Evolutionary conservation across 768 basidiomycete species (phyloP).

Genomic region (Kondoa subrosea): DNA sequence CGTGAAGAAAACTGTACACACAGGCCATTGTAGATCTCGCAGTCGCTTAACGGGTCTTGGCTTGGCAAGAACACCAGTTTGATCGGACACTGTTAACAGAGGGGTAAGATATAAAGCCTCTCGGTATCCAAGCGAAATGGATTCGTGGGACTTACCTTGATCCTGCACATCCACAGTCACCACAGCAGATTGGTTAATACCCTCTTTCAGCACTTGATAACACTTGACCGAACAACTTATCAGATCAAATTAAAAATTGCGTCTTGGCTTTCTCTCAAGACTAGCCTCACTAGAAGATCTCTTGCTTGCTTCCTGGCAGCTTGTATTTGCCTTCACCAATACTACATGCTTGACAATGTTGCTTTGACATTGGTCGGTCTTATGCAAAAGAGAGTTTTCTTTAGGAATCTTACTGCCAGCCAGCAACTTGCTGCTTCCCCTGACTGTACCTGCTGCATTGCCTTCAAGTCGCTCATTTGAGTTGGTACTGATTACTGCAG

Average conservation of each 20-base stretch:
- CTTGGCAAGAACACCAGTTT: too few relatives aligned
- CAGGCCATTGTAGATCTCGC: conserved; percentile 21
- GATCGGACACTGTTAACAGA: neutral
- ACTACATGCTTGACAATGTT: neutral
- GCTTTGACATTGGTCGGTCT: neutral
- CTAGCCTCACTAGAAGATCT: neutral
- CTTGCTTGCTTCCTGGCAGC: neutral
- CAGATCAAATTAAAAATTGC: neutral
- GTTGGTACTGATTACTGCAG: too few relatives aligned
- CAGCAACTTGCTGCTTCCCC: too few relatives aligned
- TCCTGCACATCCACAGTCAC: neutral
- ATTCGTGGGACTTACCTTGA: too few relatives aligned
- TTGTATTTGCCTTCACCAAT: neutral
- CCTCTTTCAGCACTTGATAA: neutral
- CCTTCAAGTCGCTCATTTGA: too few relatives aligned
- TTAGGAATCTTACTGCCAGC: too few relatives aligned
- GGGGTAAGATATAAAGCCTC: neutral
- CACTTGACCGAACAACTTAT: neutral
- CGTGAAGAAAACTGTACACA: too few relatives aligned
- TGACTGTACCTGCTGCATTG: too few relatives aligned
- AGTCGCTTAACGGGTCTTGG: conserved; percentile 19
- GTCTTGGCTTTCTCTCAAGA: neutral
- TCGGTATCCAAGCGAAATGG: too few relatives aligned
- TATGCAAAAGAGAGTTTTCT: too few relatives aligned
- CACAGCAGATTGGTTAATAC: neutral